Percentiles rank a stretch among this genome's conserved stretches.
Conservation (phyloP, 164 flowering plant species). For the Warburgia ugandensis region DNA sequence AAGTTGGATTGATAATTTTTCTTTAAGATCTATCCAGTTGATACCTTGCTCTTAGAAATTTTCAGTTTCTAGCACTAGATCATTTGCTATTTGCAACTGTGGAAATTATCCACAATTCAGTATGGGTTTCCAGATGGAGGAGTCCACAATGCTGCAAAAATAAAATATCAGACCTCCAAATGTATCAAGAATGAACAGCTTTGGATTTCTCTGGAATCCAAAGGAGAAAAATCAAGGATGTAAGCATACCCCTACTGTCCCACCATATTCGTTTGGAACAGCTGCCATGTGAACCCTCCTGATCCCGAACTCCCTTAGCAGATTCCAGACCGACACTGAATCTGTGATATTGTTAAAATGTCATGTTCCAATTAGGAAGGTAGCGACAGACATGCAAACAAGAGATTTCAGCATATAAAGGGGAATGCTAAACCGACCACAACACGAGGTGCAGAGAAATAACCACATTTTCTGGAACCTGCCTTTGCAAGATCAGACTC, state of each 20-base stretch:
- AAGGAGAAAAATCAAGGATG: conserved; percentile 2
- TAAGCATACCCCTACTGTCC: conserved; percentile 86
- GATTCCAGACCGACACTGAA: conserved; percentile 97
- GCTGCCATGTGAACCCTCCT: conserved; percentile 99
- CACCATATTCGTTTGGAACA: conserved; percentile 95
- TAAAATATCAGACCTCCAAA: background rate
- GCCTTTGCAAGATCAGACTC: too few relatives aligned
- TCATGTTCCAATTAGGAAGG: background rate
- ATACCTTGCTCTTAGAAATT: too few relatives aligned
- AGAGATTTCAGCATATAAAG: background rate
- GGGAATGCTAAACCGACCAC: too few relatives aligned
- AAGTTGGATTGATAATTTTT: too few relatives aligned
- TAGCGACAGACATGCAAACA: background rate
- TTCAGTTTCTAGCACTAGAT: too few relatives aligned
- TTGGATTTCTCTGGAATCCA: background rate
- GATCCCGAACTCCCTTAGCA: conserved; percentile 89
- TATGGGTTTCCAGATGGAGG: too few relatives aligned
- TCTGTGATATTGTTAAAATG: conserved; percentile 34
- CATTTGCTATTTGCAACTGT: too few relatives aligned
- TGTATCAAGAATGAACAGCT: background rate
- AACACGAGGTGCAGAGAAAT: too few relatives aligned
- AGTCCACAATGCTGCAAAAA: background rate
- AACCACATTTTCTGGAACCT: too few relatives aligned
- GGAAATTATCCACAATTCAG: too few relatives aligned
- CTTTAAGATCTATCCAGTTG: too few relatives aligned